Percentiles rank a stretch among this genome's conserved stretches.
Conservation (phyloP, 2,329 filamentous ascomycete genomes). For the Penicillium verrucosum region DNA sequence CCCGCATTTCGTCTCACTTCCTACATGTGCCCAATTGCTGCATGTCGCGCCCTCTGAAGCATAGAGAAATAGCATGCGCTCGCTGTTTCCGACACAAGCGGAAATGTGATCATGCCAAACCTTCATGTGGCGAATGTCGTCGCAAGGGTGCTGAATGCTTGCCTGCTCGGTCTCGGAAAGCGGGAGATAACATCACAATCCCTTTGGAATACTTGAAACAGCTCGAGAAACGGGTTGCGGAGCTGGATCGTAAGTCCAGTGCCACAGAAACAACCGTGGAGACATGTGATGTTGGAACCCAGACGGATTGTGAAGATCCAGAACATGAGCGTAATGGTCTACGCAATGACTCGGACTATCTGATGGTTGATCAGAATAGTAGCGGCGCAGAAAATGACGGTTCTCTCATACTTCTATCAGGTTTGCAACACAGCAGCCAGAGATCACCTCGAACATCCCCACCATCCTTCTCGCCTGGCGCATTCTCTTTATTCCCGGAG, state of each 20-base stretch:
- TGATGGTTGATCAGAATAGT: background rate
- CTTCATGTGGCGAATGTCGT: conserved; percentile 28
- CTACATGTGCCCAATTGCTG: conserved; percentile 2
- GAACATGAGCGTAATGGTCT: background rate
- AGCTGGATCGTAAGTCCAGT: conserved; percentile 13
- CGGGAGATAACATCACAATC: conserved; percentile 26
- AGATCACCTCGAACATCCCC: background rate
- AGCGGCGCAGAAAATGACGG: background rate
- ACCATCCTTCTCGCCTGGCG: conserved; percentile 6
- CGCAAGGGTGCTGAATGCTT: conserved; percentile 29
- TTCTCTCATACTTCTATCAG: conserved; percentile 3
- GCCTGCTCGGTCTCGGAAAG: conserved; percentile 23
- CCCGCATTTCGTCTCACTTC: conserved; percentile 13
- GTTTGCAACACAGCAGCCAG: background rate
- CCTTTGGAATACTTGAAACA: conserved; percentile 25
- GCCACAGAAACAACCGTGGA: background rate
- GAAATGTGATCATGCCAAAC: conserved; percentile 30
- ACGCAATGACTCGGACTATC: background rate
- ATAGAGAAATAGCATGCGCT: conserved; percentile 27
- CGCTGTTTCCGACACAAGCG: conserved; percentile 31
- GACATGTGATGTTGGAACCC: conserved; percentile 22
- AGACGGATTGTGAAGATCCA: conserved; percentile 18
- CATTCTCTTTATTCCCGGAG: conserved; percentile 9
- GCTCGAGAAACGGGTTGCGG: conserved; percentile 22
- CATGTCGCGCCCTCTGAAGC: conserved; percentile 25